These are phyloP conservation scores for Colletotrichum truncatum DNA, from an alignment of 2,329 filamentous ascomycete genomes.

Conservation along the genomic window DNA sequence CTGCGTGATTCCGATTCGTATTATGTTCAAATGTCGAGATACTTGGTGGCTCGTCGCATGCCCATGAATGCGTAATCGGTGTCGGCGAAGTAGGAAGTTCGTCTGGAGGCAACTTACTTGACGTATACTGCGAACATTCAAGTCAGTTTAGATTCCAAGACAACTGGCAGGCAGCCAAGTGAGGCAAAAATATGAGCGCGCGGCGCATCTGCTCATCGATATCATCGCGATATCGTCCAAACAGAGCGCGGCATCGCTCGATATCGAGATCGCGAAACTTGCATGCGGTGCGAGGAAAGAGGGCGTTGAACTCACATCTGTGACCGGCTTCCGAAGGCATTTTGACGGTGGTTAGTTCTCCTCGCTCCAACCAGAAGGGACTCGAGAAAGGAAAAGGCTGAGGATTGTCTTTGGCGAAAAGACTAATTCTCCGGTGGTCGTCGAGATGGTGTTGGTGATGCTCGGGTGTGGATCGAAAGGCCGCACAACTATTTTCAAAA, in stretches of 20 bases:
- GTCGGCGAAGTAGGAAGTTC: conserved; percentile 10
- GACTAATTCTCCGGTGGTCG: conserved; percentile 35
- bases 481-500: neutral
- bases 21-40: neutral
- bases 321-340: conserved; percentile 91
- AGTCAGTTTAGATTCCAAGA: conserved; percentile 46
- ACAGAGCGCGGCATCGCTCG: neutral
- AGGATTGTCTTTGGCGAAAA: conserved; percentile 49
- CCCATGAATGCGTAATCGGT: conserved; percentile 5
- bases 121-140: conserved; percentile 74
- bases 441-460: conserved; percentile 17
- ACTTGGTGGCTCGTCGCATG: conserved; percentile 1
- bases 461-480: neutral
- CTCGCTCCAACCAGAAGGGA: conserved; percentile 56
- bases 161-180: neutral
- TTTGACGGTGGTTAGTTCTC: conserved; percentile 66
- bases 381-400: conserved; percentile 48
- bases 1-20: neutral
- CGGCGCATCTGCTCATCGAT: neutral
- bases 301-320: conserved; percentile 75
- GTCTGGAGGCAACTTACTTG: conserved; percentile 72
- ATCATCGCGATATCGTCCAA: neutral
- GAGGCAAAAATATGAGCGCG: neutral
- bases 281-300: neutral
- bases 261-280: neutral